A percentile compares a stretch with the other conserved stretches of the same genome.
Conservation (phyloP, 2,329 filamentous ascomycete genomes). For the Pestalotiopsis sp. region DNA sequence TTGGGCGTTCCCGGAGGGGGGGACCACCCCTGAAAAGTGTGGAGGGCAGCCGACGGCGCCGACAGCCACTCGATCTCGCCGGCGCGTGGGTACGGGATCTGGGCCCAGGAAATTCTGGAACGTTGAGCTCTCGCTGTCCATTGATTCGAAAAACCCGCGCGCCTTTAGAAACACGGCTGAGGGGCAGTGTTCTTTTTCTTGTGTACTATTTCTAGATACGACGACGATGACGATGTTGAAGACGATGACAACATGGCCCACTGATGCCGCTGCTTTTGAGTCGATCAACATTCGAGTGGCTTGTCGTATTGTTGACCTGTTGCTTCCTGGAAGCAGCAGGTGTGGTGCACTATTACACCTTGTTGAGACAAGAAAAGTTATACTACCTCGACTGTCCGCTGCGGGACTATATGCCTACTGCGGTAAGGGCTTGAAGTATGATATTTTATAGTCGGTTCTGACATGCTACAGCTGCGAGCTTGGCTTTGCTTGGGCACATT, state of each 20-base stretch:
- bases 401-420: background rate
- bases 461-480: background rate
- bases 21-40: background rate
- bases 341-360: too few species aligned
- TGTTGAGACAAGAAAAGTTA: too few species aligned
- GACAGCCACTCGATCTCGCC: conserved; percentile 12
- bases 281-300: too few species aligned
- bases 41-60: conserved; percentile 10
- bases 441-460: background rate
- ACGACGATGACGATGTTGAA: background rate
- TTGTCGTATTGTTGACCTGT: too few species aligned
- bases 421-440: background rate
- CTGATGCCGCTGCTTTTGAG: too few species aligned
- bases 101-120: conserved; percentile 12
- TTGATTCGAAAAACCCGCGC: conserved; percentile 12
- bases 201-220: background rate
- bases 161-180: conserved; percentile 14
- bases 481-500: background rate
- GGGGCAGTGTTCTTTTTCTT: conserved; percentile 6
- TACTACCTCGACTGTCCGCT: too few species aligned
- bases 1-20: background rate
- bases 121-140: background rate
- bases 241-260: too few species aligned
- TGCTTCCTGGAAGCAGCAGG: too few species aligned
- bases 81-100: conserved; percentile 2